A percentile compares a stretch with the other conserved stretches of the same genome.
phyloP scores from a whole-genome alignment of 2,329 filamentous ascomycete species.

The Dothideomycetes sp. region DNA sequence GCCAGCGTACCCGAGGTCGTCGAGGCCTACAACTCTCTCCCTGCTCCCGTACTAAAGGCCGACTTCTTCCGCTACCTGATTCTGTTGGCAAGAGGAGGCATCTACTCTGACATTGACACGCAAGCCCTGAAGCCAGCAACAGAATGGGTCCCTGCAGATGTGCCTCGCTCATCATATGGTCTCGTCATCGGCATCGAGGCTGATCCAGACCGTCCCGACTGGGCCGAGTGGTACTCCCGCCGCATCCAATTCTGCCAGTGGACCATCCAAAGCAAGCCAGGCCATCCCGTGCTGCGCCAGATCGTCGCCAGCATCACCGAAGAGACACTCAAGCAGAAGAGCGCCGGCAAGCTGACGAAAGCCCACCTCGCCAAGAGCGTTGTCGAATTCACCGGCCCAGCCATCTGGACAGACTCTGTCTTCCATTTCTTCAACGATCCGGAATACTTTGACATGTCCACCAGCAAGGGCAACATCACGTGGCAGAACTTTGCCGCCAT shows the following conservation, averaged over 20 bases:
- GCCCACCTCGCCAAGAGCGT: constrained; percentile 56
- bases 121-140: constrained; percentile 69
- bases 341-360: constrained; percentile 49
- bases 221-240: constrained; percentile 91
- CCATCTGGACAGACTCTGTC: constrained; percentile 83
- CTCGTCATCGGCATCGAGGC: constrained; percentile 93
- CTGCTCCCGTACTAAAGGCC: constrained; percentile 45
- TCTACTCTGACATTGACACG: constrained; percentile 81
- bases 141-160: constrained; percentile 73
- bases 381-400: constrained; percentile 89
- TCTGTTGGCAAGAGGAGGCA: constrained; percentile 64
- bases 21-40: constrained; percentile 38
- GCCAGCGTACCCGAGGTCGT: constrained; percentile 48
- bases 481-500: constrained; percentile 87
- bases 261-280: constrained; percentile 94
- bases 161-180: constrained; percentile 69
- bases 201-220: constrained; percentile 84
- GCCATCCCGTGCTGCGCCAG: constrained; percentile 82
- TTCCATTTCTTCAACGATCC: constrained; percentile 91
- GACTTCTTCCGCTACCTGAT: constrained; percentile 60
- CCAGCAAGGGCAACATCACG: constrained; percentile 62
- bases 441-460: constrained; percentile 71
- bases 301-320: constrained; percentile 79
- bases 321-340: constrained; percentile 65
- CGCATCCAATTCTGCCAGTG: constrained; percentile 98